These are phyloP conservation scores for Fusarium sp. DNA, from an alignment of 2,329 filamentous ascomycete genomes.

Conservation along the genomic window DNA sequence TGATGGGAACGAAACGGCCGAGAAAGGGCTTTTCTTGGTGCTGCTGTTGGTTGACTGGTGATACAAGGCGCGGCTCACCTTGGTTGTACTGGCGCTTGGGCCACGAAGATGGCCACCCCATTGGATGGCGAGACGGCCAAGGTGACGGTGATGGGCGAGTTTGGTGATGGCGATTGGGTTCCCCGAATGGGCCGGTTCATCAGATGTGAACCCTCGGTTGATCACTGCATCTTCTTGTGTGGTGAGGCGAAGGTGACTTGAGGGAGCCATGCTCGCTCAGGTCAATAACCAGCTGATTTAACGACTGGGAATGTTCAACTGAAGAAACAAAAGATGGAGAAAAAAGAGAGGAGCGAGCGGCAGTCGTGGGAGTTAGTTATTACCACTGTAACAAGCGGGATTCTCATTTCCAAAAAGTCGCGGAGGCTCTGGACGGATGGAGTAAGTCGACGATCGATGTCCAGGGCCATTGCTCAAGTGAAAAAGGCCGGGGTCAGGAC, in stretches of 20 bases:
- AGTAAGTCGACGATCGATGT: neutral
- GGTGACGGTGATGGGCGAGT: slow-evolving; percentile 10
- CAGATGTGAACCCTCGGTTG: slow-evolving; percentile 2
- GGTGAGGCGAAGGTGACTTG: slow-evolving; percentile 7
- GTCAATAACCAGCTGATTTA: slow-evolving; percentile 17
- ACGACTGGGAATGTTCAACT: slow-evolving; percentile 14
- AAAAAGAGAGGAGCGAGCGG: neutral
- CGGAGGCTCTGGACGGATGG: slow-evolving; percentile 8
- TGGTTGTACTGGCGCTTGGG: slow-evolving; percentile 30
- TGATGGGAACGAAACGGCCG: neutral
- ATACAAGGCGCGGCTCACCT: slow-evolving; percentile 9
- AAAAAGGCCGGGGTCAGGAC: slow-evolving; percentile 24
- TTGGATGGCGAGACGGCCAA: slow-evolving; percentile 14
- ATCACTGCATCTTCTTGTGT: slow-evolving; percentile 1
- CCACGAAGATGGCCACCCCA: slow-evolving; percentile 5
- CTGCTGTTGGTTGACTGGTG: slow-evolving; percentile 24
- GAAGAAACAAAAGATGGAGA: slow-evolving; percentile 34
- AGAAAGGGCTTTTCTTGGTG: slow-evolving; percentile 9
- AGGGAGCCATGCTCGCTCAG: neutral
- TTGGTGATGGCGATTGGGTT: slow-evolving; percentile 19
- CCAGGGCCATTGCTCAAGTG: slow-evolving; percentile 10
- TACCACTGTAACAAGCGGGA: slow-evolving; percentile 14
- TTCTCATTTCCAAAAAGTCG: slow-evolving; percentile 31
- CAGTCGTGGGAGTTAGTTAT: neutral
- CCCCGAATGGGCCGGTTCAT: slow-evolving; percentile 5